Base-by-base conservation (phyloP, 306 rosid species). In the Cajanus cajan region DNA sequence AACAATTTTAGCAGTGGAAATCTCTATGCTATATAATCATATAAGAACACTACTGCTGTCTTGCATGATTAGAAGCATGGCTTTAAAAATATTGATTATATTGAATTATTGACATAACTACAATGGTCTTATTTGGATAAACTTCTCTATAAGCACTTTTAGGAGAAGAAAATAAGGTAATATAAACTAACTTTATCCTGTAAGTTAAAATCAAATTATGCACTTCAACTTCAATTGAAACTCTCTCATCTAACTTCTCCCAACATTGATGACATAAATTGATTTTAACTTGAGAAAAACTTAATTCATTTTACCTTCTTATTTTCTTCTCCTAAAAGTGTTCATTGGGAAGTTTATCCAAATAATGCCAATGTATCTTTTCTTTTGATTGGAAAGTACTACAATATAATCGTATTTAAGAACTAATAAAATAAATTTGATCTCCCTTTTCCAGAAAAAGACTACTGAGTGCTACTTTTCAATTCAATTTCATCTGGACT, bases 1-100 rank as follows among this genome's bases (percentile, higher is more conserved):
- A 70, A 28, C 44, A 78, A 50, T 48, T 73, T 52, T 73, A 48
- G 66, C 39, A 69, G 58, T 64, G 74, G 80, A 77, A 79, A 75
- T 13, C 51, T 62, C 50, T 14, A 55, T 40, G 52, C 55, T 69
- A 28, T 57, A 83, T 78, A 36, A 44, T 48, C n/a, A 66, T 15
- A 48, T 7, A 63, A 73, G 64, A 72, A 12, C 48, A 74, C 37
- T 43, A 61, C 71, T 24, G n/a, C 54, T 24, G 37, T 71, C 68
- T 74, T 19, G 72, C 79, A 68, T 69, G 63, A 82, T 45, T 50
- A 74, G 55, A 80, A 51, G 58, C 68, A 61, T 45, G 58, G 68
- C 72, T 71, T 70, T 36, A 57, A 74, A 73, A 68, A 74, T 36
- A 54, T 24, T 76, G 57, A 79, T 40, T 52, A 58, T 18, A 63